Evolutionary conservation across 495 filamentous ascomycete species (phyloP).

Genomic region (Neurospora sp.): DNA sequence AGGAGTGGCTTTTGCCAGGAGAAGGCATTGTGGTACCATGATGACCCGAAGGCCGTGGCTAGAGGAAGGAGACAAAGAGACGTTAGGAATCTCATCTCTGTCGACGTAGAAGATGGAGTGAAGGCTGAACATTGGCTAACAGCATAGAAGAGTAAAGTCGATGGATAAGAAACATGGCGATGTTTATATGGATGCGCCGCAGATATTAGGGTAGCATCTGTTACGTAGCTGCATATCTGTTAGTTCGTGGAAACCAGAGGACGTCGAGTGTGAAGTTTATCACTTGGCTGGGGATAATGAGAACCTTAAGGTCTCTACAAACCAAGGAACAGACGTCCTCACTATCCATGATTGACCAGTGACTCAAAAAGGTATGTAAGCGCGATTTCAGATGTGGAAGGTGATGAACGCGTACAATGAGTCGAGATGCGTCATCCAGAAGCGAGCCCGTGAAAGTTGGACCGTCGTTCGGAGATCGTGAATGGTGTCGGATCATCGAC

Average conservation of each 20-base stretch:
- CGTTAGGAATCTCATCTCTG: not conserved
- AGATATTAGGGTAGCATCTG: not conserved
- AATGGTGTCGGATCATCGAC: not conserved
- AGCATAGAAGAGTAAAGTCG: not conserved
- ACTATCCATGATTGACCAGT: not conserved
- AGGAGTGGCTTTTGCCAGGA: not conserved
- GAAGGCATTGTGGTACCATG: not conserved
- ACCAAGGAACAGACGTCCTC: not conserved
- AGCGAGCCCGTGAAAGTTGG: not conserved
- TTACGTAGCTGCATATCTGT: not conserved
- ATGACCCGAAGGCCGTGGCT: not conserved
- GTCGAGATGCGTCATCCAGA: not conserved
- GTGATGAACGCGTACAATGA: not conserved
- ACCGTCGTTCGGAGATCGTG: not conserved
- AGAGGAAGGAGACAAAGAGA: not conserved
- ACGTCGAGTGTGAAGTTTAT: not conserved
- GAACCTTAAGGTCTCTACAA: not conserved
- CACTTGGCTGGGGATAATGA: not conserved
- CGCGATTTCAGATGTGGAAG: not conserved
- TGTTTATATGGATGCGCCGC: not conserved
- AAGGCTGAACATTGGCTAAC: not conserved
- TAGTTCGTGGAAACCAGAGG: not conserved
- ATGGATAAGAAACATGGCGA: not conserved
- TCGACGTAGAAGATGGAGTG: not conserved
- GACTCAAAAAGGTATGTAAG: not conserved